Evolutionary conservation across 192 early-diverging fungal species (phyloP).

Genomic region (Rhizophagus sp.): DNA sequence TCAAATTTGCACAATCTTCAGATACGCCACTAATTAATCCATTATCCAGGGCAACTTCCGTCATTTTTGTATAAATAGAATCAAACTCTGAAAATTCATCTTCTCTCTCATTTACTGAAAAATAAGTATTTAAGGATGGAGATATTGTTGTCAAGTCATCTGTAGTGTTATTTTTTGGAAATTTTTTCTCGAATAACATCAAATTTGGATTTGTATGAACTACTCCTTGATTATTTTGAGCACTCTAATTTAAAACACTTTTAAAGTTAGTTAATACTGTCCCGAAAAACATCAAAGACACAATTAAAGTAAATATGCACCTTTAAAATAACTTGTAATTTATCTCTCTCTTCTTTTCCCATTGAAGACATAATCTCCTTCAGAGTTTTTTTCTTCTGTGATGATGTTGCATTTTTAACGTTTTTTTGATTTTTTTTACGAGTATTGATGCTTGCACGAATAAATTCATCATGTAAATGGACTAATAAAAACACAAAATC

Average conservation of each 20-base stretch:
- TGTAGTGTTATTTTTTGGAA: background rate
- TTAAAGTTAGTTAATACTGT: background rate
- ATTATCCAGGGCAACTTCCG: constrained; percentile 8
- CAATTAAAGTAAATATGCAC: background rate
- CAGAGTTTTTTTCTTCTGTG: background rate
- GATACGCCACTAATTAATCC: constrained; percentile 4
- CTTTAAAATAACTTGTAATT: constrained; percentile 5
- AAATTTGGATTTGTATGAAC: background rate
- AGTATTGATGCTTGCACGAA: constrained; percentile 4
- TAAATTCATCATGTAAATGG: constrained; percentile 11
- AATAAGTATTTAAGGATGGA: background rate
- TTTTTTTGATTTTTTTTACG: background rate
- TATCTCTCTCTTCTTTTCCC: constrained; percentile 9
- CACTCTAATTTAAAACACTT: background rate
- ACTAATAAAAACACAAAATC: background rate
- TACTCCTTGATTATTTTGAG: background rate
- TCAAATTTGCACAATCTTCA: constrained; percentile 17
- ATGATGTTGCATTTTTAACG: background rate
- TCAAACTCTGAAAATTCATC: background rate
- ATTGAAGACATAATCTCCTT: background rate
- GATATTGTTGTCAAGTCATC: background rate
- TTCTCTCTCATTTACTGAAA: background rate
- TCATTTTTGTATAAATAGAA: constrained; percentile 4
- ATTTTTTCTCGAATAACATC: background rate
- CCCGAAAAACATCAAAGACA: background rate